Base-by-base conservation (phyloP, 257 asterid species). In the Ophiorrhiza pumila region DNA sequence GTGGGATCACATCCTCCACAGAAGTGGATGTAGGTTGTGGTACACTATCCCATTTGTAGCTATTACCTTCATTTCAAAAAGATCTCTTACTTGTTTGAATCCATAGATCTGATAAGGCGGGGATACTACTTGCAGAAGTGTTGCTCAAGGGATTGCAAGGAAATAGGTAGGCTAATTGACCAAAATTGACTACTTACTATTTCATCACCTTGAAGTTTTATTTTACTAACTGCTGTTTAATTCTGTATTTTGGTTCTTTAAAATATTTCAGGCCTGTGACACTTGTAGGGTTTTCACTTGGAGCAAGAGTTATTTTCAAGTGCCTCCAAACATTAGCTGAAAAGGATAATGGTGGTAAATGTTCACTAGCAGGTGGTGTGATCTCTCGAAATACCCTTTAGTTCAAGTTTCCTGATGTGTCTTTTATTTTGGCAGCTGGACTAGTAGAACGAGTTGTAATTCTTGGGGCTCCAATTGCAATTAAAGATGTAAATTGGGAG, bases 401-500 rank as follows among this genome's bases (percentile, higher is more conserved):
- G 53, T 27, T 80, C 29, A 23, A 58, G 14, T 50, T 71, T 66
- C 59, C 58, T 75, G 47, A 74, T 78, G 60, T 73, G 22, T 52
- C 41, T 62, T 73, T 45, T 57, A 55, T 75, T 72, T 76, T 67
- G 57, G 55, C 82, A 94, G 98, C 83, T 62, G 96, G 96, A 39
- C 89, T 91, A 39, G 94, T 94, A 63, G 98, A 94, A 81, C 86
- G 92, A 74, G 98, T 94, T 74, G 89, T 94, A 74, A 90, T 91
- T 78, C 96, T 94, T 78, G 98, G 98, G 73, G 91, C 98, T 77
- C 98, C 98, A n/a, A 81, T 94, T 80, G 80, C 95, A 52, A 94
- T 94, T 61, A 81, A 83, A 79, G 97, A 91, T 80, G 75, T 85
- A 87, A 86, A 94, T 65, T 94, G 98, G 96, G 96, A 94, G 83